phyloP scores from a whole-genome alignment of 495 filamentous ascomycete species.

The Aspergillus taichungensis region DNA sequence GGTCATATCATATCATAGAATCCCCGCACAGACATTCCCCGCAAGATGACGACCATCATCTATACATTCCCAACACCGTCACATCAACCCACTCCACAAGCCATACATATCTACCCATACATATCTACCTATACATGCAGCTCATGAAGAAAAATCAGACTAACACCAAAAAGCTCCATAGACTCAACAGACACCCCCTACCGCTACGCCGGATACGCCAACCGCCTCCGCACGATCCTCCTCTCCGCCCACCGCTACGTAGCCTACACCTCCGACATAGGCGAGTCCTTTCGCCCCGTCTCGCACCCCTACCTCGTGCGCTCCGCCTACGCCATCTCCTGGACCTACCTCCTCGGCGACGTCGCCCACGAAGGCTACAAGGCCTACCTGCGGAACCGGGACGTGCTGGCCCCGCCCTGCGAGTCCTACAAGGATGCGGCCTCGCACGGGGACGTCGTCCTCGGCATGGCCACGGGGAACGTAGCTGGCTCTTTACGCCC shows the following conservation, averaged over 20 bases:
- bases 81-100: not conserved
- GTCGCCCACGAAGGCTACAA: constrained; percentile 94
- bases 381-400: constrained; percentile 76
- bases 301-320: constrained; percentile 77
- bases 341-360: constrained; percentile 86
- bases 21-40: not conserved
- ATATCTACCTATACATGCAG: not conserved
- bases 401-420: constrained; percentile 29
- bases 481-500: constrained; percentile 13
- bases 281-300: constrained; percentile 91
- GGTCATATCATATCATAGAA: too few species aligned
- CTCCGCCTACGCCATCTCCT: constrained; percentile 82
- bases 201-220: constrained; percentile 90
- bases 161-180: constrained; percentile 46
- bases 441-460: constrained; percentile 20
- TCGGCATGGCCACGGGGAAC: constrained; percentile 35
- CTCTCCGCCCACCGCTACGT: constrained; percentile 90
- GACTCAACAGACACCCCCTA: constrained; percentile 76
- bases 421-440: constrained; percentile 38
- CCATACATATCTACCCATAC: too few species aligned
- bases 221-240: constrained; percentile 79
- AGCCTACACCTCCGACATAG: constrained; percentile 94
- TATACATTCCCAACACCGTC: not conserved
- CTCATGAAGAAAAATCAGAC: constrained; percentile 10
- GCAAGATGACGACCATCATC: not conserved